Conservation (phyloP, 2,329 filamentous ascomycete species). For the Anthostomella pinea region DNA sequence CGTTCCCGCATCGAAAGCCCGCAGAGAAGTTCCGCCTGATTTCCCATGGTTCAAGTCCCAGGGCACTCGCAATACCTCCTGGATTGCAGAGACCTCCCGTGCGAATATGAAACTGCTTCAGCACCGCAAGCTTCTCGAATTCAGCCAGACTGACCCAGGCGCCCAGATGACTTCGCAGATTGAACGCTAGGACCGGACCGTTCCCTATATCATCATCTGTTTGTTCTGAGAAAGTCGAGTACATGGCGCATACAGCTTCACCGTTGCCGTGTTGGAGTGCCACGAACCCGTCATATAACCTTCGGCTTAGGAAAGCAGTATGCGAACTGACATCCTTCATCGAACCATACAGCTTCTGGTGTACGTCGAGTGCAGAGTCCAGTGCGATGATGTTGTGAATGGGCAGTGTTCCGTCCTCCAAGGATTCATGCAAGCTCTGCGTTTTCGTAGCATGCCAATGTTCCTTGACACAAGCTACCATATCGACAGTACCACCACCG, state of each 20-base stretch:
- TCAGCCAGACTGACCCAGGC: constrained; percentile 79
- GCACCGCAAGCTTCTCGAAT: constrained; percentile 78
- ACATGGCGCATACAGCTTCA: constrained; percentile 62
- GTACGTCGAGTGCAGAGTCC: constrained; percentile 68
- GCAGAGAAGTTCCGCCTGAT: constrained; percentile 81
- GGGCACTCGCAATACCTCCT: constrained; percentile 71
- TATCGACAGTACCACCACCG: constrained; percentile 90
- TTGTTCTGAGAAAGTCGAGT: constrained; percentile 41
- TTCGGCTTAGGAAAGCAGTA: constrained; percentile 60
- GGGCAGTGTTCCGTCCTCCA: constrained; percentile 90
- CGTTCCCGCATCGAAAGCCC: constrained; percentile 80
- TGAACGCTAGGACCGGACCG: constrained; percentile 83
- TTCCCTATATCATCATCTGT: constrained; percentile 37
- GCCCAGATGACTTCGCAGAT: constrained; percentile 66
- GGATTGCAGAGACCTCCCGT: constrained; percentile 92
- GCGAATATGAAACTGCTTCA: constrained; percentile 79
- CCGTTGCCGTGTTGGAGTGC: constrained; percentile 69
- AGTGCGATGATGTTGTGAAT: constrained; percentile 88
- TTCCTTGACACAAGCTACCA: constrained; percentile 74
- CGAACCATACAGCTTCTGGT: constrained; percentile 66
- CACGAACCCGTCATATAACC: constrained; percentile 56
- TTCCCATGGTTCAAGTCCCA: constrained; percentile 76
- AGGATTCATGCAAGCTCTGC: constrained; percentile 68
- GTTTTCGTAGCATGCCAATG: constrained; percentile 81
- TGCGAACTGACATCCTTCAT: constrained; percentile 71